phyloP scores from a whole-genome alignment of 2,329 filamentous ascomycete species.

The Epichloe elymi region DNA sequence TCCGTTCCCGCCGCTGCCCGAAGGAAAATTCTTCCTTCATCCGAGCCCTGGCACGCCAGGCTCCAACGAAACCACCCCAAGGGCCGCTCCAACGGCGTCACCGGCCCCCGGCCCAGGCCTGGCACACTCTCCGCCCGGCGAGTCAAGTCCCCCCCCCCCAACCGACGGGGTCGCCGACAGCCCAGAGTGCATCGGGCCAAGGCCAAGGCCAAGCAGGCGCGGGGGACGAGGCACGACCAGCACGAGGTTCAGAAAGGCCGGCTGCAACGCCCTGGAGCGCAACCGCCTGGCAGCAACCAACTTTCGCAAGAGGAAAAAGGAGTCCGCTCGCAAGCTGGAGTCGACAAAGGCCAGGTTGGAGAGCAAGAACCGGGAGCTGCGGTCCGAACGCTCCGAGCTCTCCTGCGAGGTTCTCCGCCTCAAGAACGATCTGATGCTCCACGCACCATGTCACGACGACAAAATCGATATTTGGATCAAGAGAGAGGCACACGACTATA shows the following conservation, averaged over 20 bases:
- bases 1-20: background rate
- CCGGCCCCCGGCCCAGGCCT: background rate
- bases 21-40: background rate
- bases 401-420: too few species aligned
- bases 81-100: background rate
- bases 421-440: too few species aligned
- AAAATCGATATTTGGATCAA: background rate
- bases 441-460: too few species aligned
- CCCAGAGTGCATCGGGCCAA: background rate
- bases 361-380: background rate
- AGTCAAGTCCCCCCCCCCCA: background rate
- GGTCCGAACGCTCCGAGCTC: too few species aligned
- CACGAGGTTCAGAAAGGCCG: background rate
- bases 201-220: background rate
- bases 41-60: background rate
- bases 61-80: background rate
- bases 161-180: background rate
- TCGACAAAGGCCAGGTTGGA: background rate
- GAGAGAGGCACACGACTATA: background rate
- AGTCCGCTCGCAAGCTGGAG: background rate
- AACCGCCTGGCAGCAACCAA: constrained; percentile 3
- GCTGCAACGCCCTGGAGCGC: background rate
- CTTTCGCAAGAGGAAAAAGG: constrained; percentile 1
- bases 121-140: background rate
- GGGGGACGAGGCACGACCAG: background rate